Evolutionary conservation across 257 asterid genomes (phyloP), one percentile per base, ranked within the genome.

Genomic region (Leonotis leonurus): DNA sequence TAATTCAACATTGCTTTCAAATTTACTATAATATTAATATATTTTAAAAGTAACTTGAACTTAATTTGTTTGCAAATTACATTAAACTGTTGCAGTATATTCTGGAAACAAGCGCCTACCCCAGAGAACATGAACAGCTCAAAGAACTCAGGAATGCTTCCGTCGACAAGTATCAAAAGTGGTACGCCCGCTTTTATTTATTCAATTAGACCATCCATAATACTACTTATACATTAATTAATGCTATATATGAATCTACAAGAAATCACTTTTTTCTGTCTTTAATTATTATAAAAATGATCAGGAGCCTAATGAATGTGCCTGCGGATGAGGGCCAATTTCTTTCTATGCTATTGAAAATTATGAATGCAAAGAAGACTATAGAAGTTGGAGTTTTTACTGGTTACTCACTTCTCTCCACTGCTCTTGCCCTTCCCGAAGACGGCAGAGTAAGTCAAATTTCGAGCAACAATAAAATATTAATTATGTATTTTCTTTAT

Each of bases 281-380:
- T n/a, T n/a, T n/a, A n/a, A n/a, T 35, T 10, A n/a, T 35, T 2
- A 14, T 11, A 5, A 8, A 7, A 2, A 21, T 1, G 16, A 20
- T 40, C 70, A 82, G 86, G 87, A 83, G 85, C 56, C 3, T 78
- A 49, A 83, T 83, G 90, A 80, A 80, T 56, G 80, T 82, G 60
- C 74, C 87, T 2, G 87, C 81, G 0, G 90, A 83, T 32, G 90
- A 83, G 55, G 90, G 87, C 4, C 81, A 62, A 16, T 78, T 83
- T 14, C 48, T 83, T 5, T 67, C 77, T 4, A 78, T 83, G 87
- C 76, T 83, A 0, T 51, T 83, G 72, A 83, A 83, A 57, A 53
- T 78, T 16, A 83, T 83, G 76, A 80, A 80, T 37, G 88, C 88
- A 0, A 81, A 81, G 55, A 81, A 81, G 56, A 76, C 88, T 0